Evolutionary conservation across 2,329 filamentous ascomycete genomes (phyloP), one percentile per base, ranked within the genome.

Genomic region (Fusarium sambucinum): DNA sequence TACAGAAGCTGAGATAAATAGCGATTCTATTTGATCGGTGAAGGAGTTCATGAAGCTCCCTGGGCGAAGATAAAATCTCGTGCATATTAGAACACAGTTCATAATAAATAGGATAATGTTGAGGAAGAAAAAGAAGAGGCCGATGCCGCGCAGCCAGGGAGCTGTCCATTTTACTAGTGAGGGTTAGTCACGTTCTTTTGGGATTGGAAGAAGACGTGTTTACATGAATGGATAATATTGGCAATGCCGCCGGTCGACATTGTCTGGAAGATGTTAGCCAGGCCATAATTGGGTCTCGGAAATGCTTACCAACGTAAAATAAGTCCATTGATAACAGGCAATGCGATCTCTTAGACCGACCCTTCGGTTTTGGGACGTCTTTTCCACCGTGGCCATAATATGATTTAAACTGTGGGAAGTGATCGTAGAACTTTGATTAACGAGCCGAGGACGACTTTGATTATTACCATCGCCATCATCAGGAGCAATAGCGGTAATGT

Each of bases 1-100:
- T 54, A 87, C 85, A 77, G 84, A 87, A 2, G 92, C 87, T 1
- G 92, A 91, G 17, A 93, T 88, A 75, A 95, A 96, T 1, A 95
- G 82, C 12, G 88, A 91, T 75, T 96, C 93, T 0, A 90, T 89
- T 14, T 92, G 92, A 78, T 95, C 92, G 9, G 88, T 82, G 62
- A 96, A 90, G 1, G 91, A 93, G 16, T 87, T 83, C 59, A 84
- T 85, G 74, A 95, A 92, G 11, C 89, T 92, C 19, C 89, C 87
- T 0, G 91, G 91, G 58, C 89, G 89, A 70, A 87, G 83, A 71
- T 85, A 86, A 77, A 96, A 96, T 21, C 92, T 87, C 12, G 89
- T 79, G 12, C 86, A 83, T 37, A 95, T 87, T 71, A 93, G 83
- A 48, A 83, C 74, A 75, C 87, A 88, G 68, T 93, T 90, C 50